These are phyloP conservation scores for Endothia cerciana DNA, from an alignment of 2,329 filamentous ascomycete species.

Conservation along the genomic window DNA sequence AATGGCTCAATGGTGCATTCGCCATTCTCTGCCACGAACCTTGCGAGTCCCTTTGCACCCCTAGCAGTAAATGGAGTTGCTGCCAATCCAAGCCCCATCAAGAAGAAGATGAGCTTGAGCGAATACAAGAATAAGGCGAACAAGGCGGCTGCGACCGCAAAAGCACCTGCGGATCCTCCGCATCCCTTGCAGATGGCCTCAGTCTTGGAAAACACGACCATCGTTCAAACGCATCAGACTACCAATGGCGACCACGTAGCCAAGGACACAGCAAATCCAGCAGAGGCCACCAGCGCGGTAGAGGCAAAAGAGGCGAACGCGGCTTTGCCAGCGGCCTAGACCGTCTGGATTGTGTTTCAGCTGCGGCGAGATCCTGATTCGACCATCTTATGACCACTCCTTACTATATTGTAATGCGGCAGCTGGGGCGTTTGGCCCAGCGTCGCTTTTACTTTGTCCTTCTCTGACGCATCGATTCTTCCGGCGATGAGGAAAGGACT, in stretches of 20 bases:
- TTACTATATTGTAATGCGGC: constrained; percentile 24
- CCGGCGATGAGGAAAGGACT: constrained; percentile 13
- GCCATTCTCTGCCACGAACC: constrained; percentile 48
- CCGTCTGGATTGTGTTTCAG: not conserved
- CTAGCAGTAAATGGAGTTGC: constrained; percentile 47
- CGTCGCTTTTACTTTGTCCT: constrained; percentile 24
- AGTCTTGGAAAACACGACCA: constrained; percentile 32
- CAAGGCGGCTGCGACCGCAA: constrained; percentile 49
- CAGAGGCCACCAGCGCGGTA: not conserved
- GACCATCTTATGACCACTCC: not conserved
- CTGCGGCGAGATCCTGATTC: not conserved
- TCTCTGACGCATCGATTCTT: constrained; percentile 20
- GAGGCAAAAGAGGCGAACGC: constrained; percentile 9
- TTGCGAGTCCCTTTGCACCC: constrained; percentile 49
- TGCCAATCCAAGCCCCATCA: constrained; percentile 61
- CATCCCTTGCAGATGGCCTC: constrained; percentile 48
- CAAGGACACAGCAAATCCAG: constrained; percentile 5
- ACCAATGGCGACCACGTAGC: constrained; percentile 30
- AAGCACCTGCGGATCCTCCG: constrained; percentile 31
- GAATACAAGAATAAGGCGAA: constrained; percentile 66
- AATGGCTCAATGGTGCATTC: constrained; percentile 51
- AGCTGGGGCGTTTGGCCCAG: constrained; percentile 13
- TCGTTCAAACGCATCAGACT: constrained; percentile 34
- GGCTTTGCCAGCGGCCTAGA: not conserved
- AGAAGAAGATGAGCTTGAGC: constrained; percentile 70